These are phyloP conservation scores for Phylloporus arenicola DNA, from an alignment of 768 basidiomycete species.

Conservation along the genomic window DNA sequence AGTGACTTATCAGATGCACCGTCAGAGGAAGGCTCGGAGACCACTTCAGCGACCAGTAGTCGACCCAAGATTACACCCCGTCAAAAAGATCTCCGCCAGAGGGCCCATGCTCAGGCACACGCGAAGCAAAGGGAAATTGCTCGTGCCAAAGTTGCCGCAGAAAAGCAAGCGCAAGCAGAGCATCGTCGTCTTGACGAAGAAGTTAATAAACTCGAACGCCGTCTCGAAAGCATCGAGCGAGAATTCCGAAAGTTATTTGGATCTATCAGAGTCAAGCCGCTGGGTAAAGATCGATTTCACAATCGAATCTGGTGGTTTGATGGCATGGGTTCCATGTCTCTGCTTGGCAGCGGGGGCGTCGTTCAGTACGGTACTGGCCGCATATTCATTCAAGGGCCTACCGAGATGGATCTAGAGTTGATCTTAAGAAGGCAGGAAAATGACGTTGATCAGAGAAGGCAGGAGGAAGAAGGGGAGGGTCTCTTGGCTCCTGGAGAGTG, in stretches of 20 bases:
- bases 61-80: slow-evolving; percentile 42
- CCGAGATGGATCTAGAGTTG: slow-evolving; percentile 72
- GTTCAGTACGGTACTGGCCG: slow-evolving; percentile 85
- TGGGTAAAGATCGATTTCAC: slow-evolving; percentile 91
- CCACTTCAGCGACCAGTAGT: slow-evolving; percentile 40
- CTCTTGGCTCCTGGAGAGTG: slow-evolving; percentile 75
- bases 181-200: slow-evolving; percentile 85
- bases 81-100: slow-evolving; percentile 48
- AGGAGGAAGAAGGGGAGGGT: slow-evolving; percentile 78
- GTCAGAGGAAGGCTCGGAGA: slow-evolving; percentile 59
- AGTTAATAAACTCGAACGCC: slow-evolving; percentile 72
- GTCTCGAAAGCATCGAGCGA: slow-evolving; percentile 83
- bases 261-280: slow-evolving; percentile 77
- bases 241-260: slow-evolving; percentile 90
- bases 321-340: slow-evolving; percentile 80
- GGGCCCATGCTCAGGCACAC: slow-evolving; percentile 50
- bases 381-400: slow-evolving; percentile 90
- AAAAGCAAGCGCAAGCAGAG: slow-evolving; percentile 78
- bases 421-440: slow-evolving; percentile 52
- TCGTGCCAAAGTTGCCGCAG: slow-evolving; percentile 69
- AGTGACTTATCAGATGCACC: slow-evolving; percentile 70
- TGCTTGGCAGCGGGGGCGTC: slow-evolving; percentile 73
- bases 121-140: slow-evolving; percentile 81
- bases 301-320: slow-evolving; percentile 99
- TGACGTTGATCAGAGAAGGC: slow-evolving; percentile 52